phyloP scores from a whole-genome alignment of 2,329 filamentous ascomycete species.

The Berkeleyomyces rouxiae region DNA sequence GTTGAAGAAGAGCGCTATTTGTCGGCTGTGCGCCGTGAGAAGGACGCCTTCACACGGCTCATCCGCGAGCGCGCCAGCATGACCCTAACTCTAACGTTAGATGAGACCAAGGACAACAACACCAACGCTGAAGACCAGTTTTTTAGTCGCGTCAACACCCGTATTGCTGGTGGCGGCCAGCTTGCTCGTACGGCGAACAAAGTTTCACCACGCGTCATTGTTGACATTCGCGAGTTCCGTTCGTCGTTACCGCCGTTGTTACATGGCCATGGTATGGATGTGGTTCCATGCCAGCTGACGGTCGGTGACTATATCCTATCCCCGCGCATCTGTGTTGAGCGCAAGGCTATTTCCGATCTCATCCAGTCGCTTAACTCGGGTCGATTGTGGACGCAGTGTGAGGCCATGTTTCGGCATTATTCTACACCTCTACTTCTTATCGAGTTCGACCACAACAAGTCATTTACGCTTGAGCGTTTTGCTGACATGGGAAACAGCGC shows the following conservation, averaged over 20 bases:
- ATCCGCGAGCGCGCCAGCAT: constrained; percentile 91
- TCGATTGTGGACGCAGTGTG: constrained; percentile 77
- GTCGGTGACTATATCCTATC: constrained; percentile 93
- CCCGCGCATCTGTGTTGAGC: constrained; percentile 80
- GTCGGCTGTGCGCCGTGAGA: constrained; percentile 77
- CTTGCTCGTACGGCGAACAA: constrained; percentile 55
- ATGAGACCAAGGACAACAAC: constrained; percentile 46
- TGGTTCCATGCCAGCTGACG: constrained; percentile 89
- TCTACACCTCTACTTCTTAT: constrained; percentile 79
- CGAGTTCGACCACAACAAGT: constrained; percentile 94
- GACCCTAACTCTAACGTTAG: constrained; percentile 63
- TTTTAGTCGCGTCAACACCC: constrained; percentile 85
- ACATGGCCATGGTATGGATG: constrained; percentile 72
- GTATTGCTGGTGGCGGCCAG: constrained; percentile 83
- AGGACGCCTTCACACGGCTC: constrained; percentile 85
- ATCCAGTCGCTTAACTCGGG: constrained; percentile 87
- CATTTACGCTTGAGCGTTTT: constrained; percentile 79
- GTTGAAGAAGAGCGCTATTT: constrained; percentile 93
- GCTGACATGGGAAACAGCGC: constrained; percentile 30
- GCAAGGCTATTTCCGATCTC: constrained; percentile 81
- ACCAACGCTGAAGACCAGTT: constrained; percentile 60
- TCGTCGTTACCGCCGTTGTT: constrained; percentile 81
- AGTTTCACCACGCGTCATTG: constrained; percentile 75
- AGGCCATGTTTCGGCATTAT: constrained; percentile 91
- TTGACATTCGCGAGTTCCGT: constrained; percentile 91